Conservation (phyloP, 2,329 filamentous ascomycete species). For the Exophiala xenobiotica region DNA sequence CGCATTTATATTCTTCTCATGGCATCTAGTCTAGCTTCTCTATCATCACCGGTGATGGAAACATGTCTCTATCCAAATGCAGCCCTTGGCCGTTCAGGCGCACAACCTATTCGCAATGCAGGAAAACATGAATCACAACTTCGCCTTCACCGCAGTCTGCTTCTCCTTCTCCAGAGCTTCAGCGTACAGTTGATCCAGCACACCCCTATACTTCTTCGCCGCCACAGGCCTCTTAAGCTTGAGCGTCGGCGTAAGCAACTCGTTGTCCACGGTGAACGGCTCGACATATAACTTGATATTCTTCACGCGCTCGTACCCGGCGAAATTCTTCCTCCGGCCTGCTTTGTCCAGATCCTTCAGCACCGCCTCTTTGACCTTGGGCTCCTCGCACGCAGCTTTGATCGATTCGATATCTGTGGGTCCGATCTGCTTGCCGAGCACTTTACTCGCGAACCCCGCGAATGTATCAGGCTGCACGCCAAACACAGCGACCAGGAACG, state of each 20-base stretch:
- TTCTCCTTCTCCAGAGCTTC: constrained; percentile 46
- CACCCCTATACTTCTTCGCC: constrained; percentile 59
- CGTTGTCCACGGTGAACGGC: constrained; percentile 90
- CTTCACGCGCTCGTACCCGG: constrained; percentile 81
- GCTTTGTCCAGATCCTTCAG: constrained; percentile 76
- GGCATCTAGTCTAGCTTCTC: too few species aligned
- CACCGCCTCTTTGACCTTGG: constrained; percentile 71
- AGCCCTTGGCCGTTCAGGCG: too few species aligned
- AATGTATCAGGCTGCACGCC: constrained; percentile 84
- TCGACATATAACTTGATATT: constrained; percentile 75
- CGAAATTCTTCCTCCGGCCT: constrained; percentile 81
- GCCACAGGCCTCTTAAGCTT: constrained; percentile 71
- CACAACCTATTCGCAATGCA: neutral
- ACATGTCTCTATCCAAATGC: too few species aligned
- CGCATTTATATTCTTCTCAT: too few species aligned
- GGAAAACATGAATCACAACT: constrained; percentile 15
- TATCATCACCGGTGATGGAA: too few species aligned
- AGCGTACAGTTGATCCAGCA: constrained; percentile 62
- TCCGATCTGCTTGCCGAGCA: constrained; percentile 67
- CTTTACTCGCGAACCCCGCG: constrained; percentile 73
- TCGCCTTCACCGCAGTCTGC: constrained; percentile 18
- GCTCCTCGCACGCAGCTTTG: constrained; percentile 64
- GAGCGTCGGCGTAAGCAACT: constrained; percentile 62
- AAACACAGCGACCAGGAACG: constrained; percentile 79
- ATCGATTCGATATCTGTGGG: constrained; percentile 66